Conservation (phyloP, 352 stramenopile species). For the Phytophthora nicotianae region DNA sequence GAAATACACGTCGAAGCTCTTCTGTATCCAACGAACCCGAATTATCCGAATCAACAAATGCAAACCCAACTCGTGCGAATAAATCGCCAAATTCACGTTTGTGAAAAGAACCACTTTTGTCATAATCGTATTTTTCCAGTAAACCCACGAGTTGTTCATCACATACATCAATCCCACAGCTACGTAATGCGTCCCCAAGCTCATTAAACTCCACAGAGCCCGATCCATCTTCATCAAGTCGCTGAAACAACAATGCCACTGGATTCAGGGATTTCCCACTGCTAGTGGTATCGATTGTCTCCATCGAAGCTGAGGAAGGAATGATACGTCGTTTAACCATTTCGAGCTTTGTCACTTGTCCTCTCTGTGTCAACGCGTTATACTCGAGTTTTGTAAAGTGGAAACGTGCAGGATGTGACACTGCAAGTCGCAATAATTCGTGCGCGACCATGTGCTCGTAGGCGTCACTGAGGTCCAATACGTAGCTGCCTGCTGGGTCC, state of each 20-base stretch:
- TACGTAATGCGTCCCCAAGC: slow-evolving; percentile 36
- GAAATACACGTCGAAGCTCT: slow-evolving; percentile 59
- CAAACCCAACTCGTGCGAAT: slow-evolving; percentile 61
- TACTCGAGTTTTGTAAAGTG: slow-evolving; percentile 64
- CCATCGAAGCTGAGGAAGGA: slow-evolving; percentile 3
- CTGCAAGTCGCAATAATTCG: slow-evolving; percentile 69
- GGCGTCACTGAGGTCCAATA: slow-evolving; percentile 62
- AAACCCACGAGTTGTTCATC: slow-evolving; percentile 38
- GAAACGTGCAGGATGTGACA: slow-evolving; percentile 48
- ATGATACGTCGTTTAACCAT: slow-evolving; percentile 19
- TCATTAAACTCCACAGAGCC: slow-evolving; percentile 52
- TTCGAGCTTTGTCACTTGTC: slow-evolving; percentile 24
- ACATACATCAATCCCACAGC: slow-evolving; percentile 43
- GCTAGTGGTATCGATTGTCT: slow-evolving; percentile 2
- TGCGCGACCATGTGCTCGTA: slow-evolving; percentile 81
- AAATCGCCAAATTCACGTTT: slow-evolving; percentile 61
- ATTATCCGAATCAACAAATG: slow-evolving; percentile 61
- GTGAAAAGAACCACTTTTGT: slow-evolving; percentile 46
- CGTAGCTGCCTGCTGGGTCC: slow-evolving; percentile 61
- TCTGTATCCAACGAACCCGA: slow-evolving; percentile 54
- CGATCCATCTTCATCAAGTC: slow-evolving; percentile 56
- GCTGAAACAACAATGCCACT: slow-evolving; percentile 45
- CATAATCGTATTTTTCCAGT: slow-evolving; percentile 63
- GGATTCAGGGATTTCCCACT: slow-evolving; percentile 13
- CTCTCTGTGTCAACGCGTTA: slow-evolving; percentile 7